phyloP scores from a whole-genome alignment of 441 rosid genomes.

The Populus hybrid region DNA sequence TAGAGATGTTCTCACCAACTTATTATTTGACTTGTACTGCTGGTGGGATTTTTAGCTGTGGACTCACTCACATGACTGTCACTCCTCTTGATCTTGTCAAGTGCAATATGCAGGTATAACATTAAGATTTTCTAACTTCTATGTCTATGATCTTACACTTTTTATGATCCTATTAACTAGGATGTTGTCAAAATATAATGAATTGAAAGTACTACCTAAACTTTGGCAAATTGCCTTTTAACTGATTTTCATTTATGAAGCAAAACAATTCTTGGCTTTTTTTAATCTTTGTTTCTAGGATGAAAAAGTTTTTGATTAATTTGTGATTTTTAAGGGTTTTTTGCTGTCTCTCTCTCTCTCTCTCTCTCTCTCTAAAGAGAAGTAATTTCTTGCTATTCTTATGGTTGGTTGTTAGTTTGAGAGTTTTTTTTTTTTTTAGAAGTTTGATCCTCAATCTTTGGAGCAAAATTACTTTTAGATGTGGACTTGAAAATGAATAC shows the following conservation, averaged over 20 bases:
- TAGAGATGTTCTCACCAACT: too few species aligned
- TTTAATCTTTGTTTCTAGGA: background rate
- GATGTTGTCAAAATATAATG: background rate
- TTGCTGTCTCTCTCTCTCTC: background rate
- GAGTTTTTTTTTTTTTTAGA: background rate
- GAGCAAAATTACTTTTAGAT: background rate
- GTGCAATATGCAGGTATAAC: slow-evolving; percentile 83
- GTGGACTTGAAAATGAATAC: background rate
- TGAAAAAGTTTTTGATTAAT: too few species aligned
- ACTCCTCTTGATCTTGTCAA: slow-evolving; percentile 98
- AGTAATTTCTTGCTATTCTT: background rate
- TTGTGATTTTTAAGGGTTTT: background rate
- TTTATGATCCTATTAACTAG: background rate
- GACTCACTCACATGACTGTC: slow-evolving; percentile 87
- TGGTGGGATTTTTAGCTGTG: slow-evolving; percentile 87
- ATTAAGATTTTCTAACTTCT: too few species aligned
- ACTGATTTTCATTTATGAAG: background rate
- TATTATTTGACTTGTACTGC: slow-evolving; percentile 14
- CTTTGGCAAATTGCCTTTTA: background rate
- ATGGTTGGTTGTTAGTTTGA: background rate
- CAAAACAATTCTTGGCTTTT: background rate
- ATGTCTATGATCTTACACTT: too few species aligned
- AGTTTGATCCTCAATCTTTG: background rate
- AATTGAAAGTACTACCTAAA: background rate
- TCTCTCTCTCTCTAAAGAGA: background rate